These are phyloP conservation scores for Termitomyces sp. DNA, from an alignment of 768 basidiomycete species.

Conservation along the genomic window DNA sequence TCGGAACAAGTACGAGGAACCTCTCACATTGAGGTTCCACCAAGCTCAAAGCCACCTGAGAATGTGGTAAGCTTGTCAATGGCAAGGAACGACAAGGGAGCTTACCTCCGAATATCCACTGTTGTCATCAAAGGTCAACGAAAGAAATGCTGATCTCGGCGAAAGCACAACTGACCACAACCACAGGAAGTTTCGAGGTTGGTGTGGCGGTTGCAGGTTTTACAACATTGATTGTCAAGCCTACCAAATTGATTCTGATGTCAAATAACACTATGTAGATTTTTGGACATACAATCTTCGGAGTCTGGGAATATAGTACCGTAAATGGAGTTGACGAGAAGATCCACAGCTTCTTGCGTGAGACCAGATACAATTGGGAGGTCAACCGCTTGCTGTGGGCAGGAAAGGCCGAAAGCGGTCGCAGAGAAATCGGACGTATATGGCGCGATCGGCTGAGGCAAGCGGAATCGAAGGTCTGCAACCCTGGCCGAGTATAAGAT, in stretches of 20 bases:
- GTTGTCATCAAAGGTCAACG: not conserved
- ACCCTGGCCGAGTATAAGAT: constrained; percentile 16
- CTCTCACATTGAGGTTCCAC: constrained; percentile 29
- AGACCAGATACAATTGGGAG: constrained; percentile 25
- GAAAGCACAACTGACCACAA: constrained; percentile 22
- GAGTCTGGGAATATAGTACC: constrained; percentile 22
- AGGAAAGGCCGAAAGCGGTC: constrained; percentile 37
- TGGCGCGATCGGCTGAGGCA: constrained; percentile 30
- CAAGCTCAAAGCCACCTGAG: constrained; percentile 24
- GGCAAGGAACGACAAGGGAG: not conserved
- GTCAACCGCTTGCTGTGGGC: constrained; percentile 36
- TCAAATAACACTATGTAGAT: not conserved
- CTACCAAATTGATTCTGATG: constrained; percentile 19
- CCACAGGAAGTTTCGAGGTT: constrained; percentile 33
- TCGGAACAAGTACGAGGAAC: constrained; percentile 17
- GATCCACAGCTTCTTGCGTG: constrained; percentile 21
- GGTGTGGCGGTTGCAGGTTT: constrained; percentile 26
- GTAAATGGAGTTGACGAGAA: constrained; percentile 21
- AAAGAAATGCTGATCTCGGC: not conserved
- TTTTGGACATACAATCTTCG: constrained; percentile 37
- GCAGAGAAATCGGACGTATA: constrained; percentile 33
- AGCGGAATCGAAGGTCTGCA: constrained; percentile 35
- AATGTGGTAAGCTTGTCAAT: not conserved
- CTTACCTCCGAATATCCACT: constrained; percentile 32
- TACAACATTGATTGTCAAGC: constrained; percentile 39